These are phyloP conservation scores for Ballota nigra DNA, from an alignment of 257 asterid genomes.

Conservation along the genomic window DNA sequence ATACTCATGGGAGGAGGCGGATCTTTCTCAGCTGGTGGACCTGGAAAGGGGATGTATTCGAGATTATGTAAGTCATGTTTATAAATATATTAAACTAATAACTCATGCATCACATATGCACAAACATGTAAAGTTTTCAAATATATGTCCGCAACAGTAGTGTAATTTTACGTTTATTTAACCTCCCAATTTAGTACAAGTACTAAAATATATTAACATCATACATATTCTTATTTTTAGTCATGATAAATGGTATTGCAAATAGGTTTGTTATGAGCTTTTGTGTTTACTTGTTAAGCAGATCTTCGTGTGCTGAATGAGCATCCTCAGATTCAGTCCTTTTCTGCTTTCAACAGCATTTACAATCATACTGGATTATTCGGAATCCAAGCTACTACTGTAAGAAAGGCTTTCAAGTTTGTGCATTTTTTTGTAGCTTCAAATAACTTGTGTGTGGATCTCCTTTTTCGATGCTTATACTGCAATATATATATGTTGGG, in stretches of 20 bases:
- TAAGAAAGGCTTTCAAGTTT: slow-evolving; percentile 36
- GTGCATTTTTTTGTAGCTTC: slow-evolving; percentile 5
- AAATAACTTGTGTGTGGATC: slow-evolving; percentile 3
- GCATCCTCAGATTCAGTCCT: slow-evolving; percentile 75
- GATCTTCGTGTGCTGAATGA: slow-evolving; percentile 83
- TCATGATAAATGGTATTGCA: background rate
- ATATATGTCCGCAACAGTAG: background rate
- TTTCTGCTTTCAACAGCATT: slow-evolving; percentile 77
- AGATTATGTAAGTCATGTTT: slow-evolving; percentile 67
- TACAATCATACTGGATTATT: slow-evolving; percentile 74
- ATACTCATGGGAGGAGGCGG: slow-evolving; percentile 99
- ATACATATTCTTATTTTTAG: background rate
- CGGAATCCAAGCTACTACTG: slow-evolving; percentile 87
- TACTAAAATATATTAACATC: background rate
- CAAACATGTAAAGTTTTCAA: background rate
- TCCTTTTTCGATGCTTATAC: background rate
- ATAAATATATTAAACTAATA: slow-evolving; percentile 12
- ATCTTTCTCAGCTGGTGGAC: slow-evolving; percentile 99
- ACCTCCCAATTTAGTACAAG: background rate
- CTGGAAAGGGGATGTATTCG: slow-evolving; percentile 97
- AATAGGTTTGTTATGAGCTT: slow-evolving; percentile 1
- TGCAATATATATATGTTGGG: background rate
- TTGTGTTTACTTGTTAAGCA: slow-evolving; percentile 32
- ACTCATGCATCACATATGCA: background rate
- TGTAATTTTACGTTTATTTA: background rate